Base-by-base conservation (phyloP, 768 basidiomycete species). In the Sporobolomyces phaffii region DNA sequence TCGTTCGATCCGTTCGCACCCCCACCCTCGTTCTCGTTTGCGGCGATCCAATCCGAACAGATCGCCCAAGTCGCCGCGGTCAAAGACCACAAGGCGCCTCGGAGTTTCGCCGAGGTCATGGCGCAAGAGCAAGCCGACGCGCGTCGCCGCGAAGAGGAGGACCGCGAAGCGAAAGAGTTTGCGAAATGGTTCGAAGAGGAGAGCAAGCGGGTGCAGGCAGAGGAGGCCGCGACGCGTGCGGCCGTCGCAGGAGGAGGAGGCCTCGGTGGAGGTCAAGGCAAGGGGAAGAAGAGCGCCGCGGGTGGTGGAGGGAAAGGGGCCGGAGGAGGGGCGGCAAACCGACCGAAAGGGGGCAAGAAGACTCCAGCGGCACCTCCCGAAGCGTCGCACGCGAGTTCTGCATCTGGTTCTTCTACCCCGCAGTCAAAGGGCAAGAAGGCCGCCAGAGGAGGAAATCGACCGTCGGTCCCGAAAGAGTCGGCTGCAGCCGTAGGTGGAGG, bases 151-250 rank as follows among this genome's bases (percentile, higher is more conserved):
- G 62, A 54, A 28, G 63, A 68, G 60, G 62, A 64, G 45, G 48
- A 56, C 22, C 17, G 40, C 5, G 65, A 66, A 29, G 65, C 65
- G 44, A 40, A 26, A 47, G 73, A 68, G 47, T 75, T 75, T 34
- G 65, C n/a, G 45, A 47, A 31, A 14, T 75, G 75, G 75, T 75
- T 71, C 38, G 73, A 54, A 38, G 68, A 60, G 49, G 75, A 75
- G 62, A 54, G 51, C 20, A 48, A 49, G 51, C 34, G 64, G 18
- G 65, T 69, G 13, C 69, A 71, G 61, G 28, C 34, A 24, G 64
- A 69, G 38, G 45, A 62, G 34, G n/a, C 49, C 26, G 56, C 49
- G 31, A 0, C 54, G 18, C 51, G 38, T 24, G 50, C 47, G 13
- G 43, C 43, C 22, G 48, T 54, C 8, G 44, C 47, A 13, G 45